These are phyloP conservation scores for Phytopythium ostracodes DNA, from an alignment of 352 stramenopile genomes.

Conservation along the genomic window DNA sequence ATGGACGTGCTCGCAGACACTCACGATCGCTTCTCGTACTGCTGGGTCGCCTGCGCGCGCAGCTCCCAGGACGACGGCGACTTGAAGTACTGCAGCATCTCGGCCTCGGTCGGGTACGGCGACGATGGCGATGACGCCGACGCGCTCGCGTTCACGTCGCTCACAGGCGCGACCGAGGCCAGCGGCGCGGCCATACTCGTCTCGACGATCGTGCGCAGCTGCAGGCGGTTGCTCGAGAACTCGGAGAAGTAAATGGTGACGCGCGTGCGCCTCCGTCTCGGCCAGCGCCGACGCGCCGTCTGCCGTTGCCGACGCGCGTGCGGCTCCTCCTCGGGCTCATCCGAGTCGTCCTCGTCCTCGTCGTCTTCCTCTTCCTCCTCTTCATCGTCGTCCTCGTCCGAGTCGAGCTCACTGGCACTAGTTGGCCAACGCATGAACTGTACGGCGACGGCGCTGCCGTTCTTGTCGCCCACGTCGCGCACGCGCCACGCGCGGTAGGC, in stretches of 20 bases:
- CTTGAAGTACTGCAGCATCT: conserved; percentile 74
- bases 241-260: conserved; percentile 66
- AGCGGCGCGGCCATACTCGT: conserved; percentile 39
- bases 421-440: conserved; percentile 70
- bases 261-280: conserved; percentile 28
- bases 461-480: conserved; percentile 40
- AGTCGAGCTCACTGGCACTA: conserved; percentile 8
- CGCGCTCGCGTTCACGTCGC: background rate
- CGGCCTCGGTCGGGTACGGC: conserved; percentile 35
- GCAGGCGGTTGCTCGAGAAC: conserved; percentile 37
- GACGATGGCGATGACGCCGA: background rate
- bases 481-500: conserved; percentile 68
- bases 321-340: conserved; percentile 50
- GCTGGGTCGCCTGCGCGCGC: conserved; percentile 52
- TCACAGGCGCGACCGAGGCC: conserved; percentile 12
- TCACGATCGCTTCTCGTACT: conserved; percentile 49
- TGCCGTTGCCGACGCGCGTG: conserved; percentile 17
- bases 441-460: conserved; percentile 42
- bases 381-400: conserved; percentile 29
- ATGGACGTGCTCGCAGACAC: background rate
- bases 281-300: conserved; percentile 19
- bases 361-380: conserved; percentile 39
- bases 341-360: conserved; percentile 25
- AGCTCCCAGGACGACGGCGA: conserved; percentile 68
- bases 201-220: conserved; percentile 64